These are phyloP conservation scores for Boletellus ananas DNA, from an alignment of 768 basidiomycete genomes.

Conservation along the genomic window DNA sequence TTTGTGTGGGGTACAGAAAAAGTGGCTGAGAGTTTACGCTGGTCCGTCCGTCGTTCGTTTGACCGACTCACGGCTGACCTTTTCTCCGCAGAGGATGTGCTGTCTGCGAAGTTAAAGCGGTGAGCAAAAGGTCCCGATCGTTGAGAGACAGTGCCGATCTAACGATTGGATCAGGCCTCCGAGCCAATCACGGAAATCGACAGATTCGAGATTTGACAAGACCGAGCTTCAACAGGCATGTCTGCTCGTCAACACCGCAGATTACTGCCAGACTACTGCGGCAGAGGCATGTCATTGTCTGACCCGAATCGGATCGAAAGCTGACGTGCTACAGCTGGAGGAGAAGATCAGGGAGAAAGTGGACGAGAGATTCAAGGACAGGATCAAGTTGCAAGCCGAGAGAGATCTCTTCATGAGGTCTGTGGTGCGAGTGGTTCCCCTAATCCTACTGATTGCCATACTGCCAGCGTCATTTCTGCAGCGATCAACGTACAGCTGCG, in stretches of 20 bases:
- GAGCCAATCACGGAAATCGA: constrained; percentile 56
- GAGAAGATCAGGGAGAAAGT: constrained; percentile 87
- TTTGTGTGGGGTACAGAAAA: constrained; percentile 76
- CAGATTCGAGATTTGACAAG: constrained; percentile 74
- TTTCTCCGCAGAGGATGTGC: constrained; percentile 71
- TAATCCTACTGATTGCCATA: background rate
- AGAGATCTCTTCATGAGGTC: constrained; percentile 89
- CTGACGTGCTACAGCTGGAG: constrained; percentile 60
- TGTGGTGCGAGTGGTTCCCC: background rate
- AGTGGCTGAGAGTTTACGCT: constrained; percentile 93
- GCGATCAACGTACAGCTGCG: constrained; percentile 76
- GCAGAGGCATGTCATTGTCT: constrained; percentile 53
- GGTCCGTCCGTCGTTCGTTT: constrained; percentile 42
- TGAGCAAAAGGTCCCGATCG: constrained; percentile 25
- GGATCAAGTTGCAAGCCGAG: constrained; percentile 79
- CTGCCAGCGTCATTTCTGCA: constrained; percentile 71
- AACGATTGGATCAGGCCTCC: constrained; percentile 34
- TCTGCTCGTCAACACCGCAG: constrained; percentile 93
- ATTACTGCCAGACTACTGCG: constrained; percentile 93
- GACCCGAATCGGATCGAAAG: background rate
- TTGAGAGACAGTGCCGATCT: background rate
- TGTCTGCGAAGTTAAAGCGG: constrained; percentile 73
- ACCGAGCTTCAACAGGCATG: constrained; percentile 78
- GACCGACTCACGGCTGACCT: background rate
- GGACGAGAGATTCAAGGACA: constrained; percentile 68